Evolutionary conservation across 1,139 yeast species (phyloP), one percentile per base, ranked within the genome.

Genomic region (Meyerozyma athensensis): DNA sequence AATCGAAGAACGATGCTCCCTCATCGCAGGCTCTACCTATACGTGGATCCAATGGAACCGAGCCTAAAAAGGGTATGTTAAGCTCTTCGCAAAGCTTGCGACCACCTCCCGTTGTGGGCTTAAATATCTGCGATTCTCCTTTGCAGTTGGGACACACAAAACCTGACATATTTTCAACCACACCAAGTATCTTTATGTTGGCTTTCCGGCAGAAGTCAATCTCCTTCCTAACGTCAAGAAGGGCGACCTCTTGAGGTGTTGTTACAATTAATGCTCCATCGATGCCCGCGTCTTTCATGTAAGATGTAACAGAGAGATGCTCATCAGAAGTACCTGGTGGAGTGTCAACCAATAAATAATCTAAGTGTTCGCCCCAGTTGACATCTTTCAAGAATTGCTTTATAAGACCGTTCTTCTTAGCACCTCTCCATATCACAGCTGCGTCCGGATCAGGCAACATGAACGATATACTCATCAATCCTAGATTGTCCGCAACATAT

Each of bases 261-360:
- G 98, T 92, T 20, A 94, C 95, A 6, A 94, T 76, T 22, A 94
- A 68, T 0, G 98, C 98, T 0, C 99, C 99, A 56, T 92, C 97
- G 2, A 92, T 81, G 0, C 97, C 96, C 5, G 83, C 81, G 34
- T 87, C 96, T 52, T 86, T 84, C 75, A 94, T 69, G 53, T 86
- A 90, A 35, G 86, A 81, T 31, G 92, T 86, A 19, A 92, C 90
- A 7, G 95, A 81, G 34, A 94, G 70, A 59, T 94, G 99, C 58
- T 94, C 99, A 58, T 94, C 99, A 0, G 96, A 84, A 0, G 99
- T 92, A 0, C 99, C 98, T 0, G 99, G 99, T 0, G 98, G 99
- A 0, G 99, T 94, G 53, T 94, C 99, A 5, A 94, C 86, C 12
- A 94, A 75, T 49, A 94, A 67, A 54, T 86, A 92, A 60, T 94